Evolutionary conservation across 2,329 filamentous ascomycete genomes (phyloP).

Genomic region (Aspergillus sp.): DNA sequence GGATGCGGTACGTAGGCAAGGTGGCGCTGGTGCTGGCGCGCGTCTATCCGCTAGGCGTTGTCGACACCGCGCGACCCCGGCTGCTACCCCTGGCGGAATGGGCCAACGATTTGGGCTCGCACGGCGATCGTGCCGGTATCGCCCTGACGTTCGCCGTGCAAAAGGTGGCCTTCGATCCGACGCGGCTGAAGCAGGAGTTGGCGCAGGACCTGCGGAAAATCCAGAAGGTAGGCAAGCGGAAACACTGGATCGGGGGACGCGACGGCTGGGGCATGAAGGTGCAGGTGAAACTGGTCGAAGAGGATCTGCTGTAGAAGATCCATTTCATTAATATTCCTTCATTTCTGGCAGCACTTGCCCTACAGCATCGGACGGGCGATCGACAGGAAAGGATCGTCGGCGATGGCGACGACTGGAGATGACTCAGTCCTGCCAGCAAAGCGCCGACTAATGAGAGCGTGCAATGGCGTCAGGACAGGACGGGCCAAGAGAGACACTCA

Average conservation of each 20-base stretch:
- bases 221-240: conserved; percentile 38
- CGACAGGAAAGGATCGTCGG: neutral
- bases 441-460: neutral
- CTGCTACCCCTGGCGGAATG: conserved; percentile 28
- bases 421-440: neutral
- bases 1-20: conserved; percentile 33
- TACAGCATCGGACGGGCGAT: neutral
- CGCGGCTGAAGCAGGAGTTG: conserved; percentile 25
- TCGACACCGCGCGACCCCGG: conserved; percentile 26
- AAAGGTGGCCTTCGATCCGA: conserved; percentile 24
- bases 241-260: conserved; percentile 35
- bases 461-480: neutral
- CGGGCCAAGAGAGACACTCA: neutral
- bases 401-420: neutral
- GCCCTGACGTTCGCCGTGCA: conserved; percentile 26
- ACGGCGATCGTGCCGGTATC: conserved; percentile 30
- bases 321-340: no score
- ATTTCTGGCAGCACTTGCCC: neutral
- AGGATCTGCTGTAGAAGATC: conserved; percentile 3
- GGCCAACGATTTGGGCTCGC: conserved; percentile 32
- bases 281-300: conserved; percentile 5
- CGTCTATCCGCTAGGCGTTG: conserved; percentile 32
- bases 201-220: conserved; percentile 25
- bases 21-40: conserved; percentile 29
- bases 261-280: conserved; percentile 30